Percentiles rank a stretch among this genome's conserved stretches.
Evolutionary conservation across 192 early-diverging fungal genomes (phyloP).

Genomic region (Cetraspora pellucida): DNA sequence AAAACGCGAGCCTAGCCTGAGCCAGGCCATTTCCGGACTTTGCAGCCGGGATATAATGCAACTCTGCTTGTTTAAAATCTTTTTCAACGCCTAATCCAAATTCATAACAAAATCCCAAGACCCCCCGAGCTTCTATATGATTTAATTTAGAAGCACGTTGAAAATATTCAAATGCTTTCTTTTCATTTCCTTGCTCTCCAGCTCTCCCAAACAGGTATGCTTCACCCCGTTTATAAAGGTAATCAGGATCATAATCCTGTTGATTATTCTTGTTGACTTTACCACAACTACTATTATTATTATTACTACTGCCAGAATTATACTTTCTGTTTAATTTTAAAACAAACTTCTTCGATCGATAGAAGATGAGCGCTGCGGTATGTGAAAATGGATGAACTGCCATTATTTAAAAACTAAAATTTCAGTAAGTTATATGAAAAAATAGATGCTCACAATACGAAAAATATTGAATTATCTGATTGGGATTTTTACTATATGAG

Average conservation of each 20-base stretch:
- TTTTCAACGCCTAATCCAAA: slow-evolving; percentile 74
- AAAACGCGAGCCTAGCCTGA: slow-evolving; percentile 69
- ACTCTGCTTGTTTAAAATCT: slow-evolving; percentile 67
- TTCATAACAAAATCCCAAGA: slow-evolving; percentile 81
- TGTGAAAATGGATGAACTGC: slow-evolving; percentile 30
- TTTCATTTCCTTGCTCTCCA: slow-evolving; percentile 45
- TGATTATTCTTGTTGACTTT: not conserved
- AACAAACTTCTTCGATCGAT: slow-evolving; percentile 43
- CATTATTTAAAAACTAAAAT: slow-evolving; percentile 20
- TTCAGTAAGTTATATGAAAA: not conserved
- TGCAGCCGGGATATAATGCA: slow-evolving; percentile 67
- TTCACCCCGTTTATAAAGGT: slow-evolving; percentile 41
- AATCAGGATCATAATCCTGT: slow-evolving; percentile 34
- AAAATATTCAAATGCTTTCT: slow-evolving; percentile 55
- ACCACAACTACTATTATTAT: slow-evolving; percentile 20
- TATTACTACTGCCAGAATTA: slow-evolving; percentile 19
- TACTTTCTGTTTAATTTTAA: slow-evolving; percentile 47
- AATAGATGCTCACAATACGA: not conserved
- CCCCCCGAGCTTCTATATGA: slow-evolving; percentile 57
- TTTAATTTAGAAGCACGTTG: slow-evolving; percentile 51
- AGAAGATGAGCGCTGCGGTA: slow-evolving; percentile 43
- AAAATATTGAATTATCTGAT: not conserved
- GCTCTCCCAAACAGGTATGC: slow-evolving; percentile 56
- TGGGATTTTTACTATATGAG: no score
- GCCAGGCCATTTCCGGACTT: slow-evolving; percentile 65